phyloP scores from a whole-genome alignment of 2,329 filamentous ascomycete species.

The Fusarium beomiforme region DNA sequence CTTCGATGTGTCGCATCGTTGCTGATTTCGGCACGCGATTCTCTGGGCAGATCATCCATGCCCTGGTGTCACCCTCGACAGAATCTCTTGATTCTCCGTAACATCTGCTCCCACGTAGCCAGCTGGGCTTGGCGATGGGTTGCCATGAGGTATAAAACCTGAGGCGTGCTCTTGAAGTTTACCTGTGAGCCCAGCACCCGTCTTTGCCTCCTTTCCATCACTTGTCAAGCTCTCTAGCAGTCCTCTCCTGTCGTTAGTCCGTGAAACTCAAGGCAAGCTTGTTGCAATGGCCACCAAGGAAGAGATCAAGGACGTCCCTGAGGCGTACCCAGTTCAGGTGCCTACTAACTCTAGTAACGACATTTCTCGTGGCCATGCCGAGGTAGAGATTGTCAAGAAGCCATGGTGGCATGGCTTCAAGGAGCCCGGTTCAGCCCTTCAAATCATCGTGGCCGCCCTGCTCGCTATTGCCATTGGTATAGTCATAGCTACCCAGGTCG shows the following conservation, averaged over 20 bases:
- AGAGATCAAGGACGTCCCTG: conserved; percentile 29
- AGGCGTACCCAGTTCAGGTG: conserved; percentile 28
- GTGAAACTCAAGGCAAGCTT: conserved; percentile 15
- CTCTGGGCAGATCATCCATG: conserved; percentile 24
- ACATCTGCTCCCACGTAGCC: conserved; percentile 12
- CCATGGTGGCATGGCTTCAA: conserved; percentile 51
- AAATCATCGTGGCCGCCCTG: conserved; percentile 60
- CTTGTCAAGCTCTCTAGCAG: neutral
- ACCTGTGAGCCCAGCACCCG: neutral
- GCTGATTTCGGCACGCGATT: conserved; percentile 23
- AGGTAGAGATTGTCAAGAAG: conserved; percentile 41
- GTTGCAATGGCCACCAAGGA: conserved; percentile 31
- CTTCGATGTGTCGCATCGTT: conserved; percentile 19
- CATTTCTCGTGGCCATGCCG: conserved; percentile 4
- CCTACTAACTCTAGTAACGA: conserved; percentile 31
- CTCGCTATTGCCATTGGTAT: conserved; percentile 62
- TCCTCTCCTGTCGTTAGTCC: neutral
- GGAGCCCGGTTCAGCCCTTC: conserved; percentile 56
- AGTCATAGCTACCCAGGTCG: conserved; percentile 54
- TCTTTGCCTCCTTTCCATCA: conserved; percentile 3
- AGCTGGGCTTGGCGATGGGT: conserved; percentile 27
- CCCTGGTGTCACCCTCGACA: conserved; percentile 5
- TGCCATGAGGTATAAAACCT: conserved; percentile 27
- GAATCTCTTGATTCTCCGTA: conserved; percentile 15
- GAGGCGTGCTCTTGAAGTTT: neutral